A percentile compares a stretch with the other conserved stretches of the same genome.
Conservation (phyloP, 2,329 filamentous ascomycete species). For the Elsinoe arachidis region DNA sequence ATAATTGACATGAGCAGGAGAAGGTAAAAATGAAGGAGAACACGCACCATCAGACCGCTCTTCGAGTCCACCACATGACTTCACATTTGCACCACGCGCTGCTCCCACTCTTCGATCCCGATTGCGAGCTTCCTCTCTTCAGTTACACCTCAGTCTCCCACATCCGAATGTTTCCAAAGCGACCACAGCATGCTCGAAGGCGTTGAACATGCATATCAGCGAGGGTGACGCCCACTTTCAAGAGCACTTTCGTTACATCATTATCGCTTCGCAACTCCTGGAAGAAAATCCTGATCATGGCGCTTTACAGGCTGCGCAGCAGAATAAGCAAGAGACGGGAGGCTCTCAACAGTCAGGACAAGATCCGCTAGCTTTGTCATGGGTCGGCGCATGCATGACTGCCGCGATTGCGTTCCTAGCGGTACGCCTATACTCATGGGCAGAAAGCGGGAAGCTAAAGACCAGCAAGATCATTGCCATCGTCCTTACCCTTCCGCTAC, state of each 20-base stretch:
- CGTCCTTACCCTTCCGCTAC: constrained; percentile 42
- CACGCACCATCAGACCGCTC: constrained; percentile 11
- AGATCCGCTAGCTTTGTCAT: constrained; percentile 14
- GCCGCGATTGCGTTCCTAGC: constrained; percentile 53
- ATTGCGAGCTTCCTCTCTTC: constrained; percentile 41
- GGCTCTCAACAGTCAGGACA: constrained; percentile 15
- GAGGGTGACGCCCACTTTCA: constrained; percentile 73
- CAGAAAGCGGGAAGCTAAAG: constrained; percentile 44
- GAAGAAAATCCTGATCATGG: constrained; percentile 51
- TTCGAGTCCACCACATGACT: constrained; percentile 8
- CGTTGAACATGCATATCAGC: constrained; percentile 63
- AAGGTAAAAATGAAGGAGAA: constrained; percentile 23
- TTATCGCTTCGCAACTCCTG: constrained; percentile 83
- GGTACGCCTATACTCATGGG: constrained; percentile 65
- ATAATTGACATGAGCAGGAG: constrained; percentile 20
- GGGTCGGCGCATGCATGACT: constrained; percentile 58
- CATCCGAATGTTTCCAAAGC: constrained; percentile 23
- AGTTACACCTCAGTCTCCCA: constrained; percentile 29
- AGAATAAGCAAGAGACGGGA: not conserved
- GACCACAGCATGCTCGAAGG: constrained; percentile 41
- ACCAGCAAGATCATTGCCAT: constrained; percentile 45
- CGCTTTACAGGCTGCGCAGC: constrained; percentile 28
- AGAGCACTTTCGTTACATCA: constrained; percentile 86
- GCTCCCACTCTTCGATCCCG: constrained; percentile 40
- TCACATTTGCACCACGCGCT: constrained; percentile 14